Evolutionary conservation across 192 early-diverging fungal species (phyloP), one percentile per base, ranked within the genome.

Genomic region (Backusella luteola): DNA sequence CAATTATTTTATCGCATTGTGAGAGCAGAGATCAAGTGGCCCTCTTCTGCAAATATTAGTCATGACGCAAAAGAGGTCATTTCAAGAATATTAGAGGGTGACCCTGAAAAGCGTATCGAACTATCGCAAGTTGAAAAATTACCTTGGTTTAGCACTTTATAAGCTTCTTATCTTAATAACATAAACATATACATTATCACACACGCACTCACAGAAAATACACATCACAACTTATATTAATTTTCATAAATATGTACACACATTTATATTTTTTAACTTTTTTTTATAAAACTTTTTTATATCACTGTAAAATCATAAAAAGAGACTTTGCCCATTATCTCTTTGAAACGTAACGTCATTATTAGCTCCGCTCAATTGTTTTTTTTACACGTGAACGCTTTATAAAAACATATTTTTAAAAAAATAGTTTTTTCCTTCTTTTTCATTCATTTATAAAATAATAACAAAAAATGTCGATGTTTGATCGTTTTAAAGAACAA

Each of bases 1-100:
- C 81, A 77, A 23, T 84, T 94, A 72, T 86, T 92, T 69, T 88
- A 89, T 71, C 85, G 85, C 70, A 92, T 94, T 76, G 84, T 85
- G 11, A 38, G 52, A 34, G 77, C 84, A 34, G 85, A 91, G 39
- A 86, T 87, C 77, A 80, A 83, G 34, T 93, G 91, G 81, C 92
- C 92, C 6, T 38, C 73, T 21, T 69, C 66, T 0, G 42, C 35
- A 21, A 26, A n/a, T 3, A 56, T 79, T 1, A 72, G 39, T 68
- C 34, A 82, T 26, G 81, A 87, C 32, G 79, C 85, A 14, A 91
- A 89, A 77, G 84, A 89, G 34, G 67, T 90, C 7, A 85, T 89
- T 52, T 53, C 82, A 23, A 81, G 73, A 66, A 76, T 91, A 9
- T 74, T 91, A 39, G 76, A 80, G 52, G 67, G 77, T 9, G 73